Conservation (phyloP, 176 grass and related monocot species). For the Aegilops bicornis region DNA sequence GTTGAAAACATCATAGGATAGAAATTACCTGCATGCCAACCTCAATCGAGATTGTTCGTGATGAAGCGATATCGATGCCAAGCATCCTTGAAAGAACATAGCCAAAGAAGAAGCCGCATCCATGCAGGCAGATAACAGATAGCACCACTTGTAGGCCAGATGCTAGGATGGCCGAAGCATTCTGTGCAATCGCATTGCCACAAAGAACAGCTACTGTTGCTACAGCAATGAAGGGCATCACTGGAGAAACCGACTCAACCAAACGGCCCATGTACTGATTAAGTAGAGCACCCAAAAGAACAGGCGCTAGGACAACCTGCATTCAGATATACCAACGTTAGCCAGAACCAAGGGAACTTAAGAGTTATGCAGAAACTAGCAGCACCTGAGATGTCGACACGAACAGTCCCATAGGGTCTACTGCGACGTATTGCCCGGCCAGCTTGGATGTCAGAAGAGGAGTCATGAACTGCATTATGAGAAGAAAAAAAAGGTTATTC, state of each 20-base stretch:
- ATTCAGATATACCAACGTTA: conserved; percentile 17
- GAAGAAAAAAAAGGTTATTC: neutral
- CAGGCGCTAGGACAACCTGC: conserved; percentile 90
- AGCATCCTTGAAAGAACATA: conserved; percentile 67
- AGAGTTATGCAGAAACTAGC: neutral
- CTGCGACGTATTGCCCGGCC: conserved; percentile 85
- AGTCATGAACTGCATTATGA: conserved; percentile 74
- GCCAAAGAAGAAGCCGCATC: conserved; percentile 81
- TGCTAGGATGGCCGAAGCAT: conserved; percentile 72
- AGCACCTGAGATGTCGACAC: conserved; percentile 83
- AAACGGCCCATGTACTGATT: conserved; percentile 80
- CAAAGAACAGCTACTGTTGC: conserved; percentile 84
- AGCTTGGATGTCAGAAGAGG: conserved; percentile 88
- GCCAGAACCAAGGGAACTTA: neutral
- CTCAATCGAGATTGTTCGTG: conserved; percentile 86
- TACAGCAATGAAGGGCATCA: conserved; percentile 88
- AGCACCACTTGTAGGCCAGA: conserved; percentile 69
- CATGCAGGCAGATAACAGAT: conserved; percentile 64
- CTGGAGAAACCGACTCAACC: conserved; percentile 66
- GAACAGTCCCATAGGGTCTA: conserved; percentile 82
- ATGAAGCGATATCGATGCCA: conserved; percentile 62
- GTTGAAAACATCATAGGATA: neutral
- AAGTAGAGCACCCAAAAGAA: conserved; percentile 77
- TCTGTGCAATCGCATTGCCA: conserved; percentile 89
- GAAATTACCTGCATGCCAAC: conserved; percentile 92